Base-by-base conservation (phyloP, 805 yeast genomes). In the Candida gorgasii region DNA sequence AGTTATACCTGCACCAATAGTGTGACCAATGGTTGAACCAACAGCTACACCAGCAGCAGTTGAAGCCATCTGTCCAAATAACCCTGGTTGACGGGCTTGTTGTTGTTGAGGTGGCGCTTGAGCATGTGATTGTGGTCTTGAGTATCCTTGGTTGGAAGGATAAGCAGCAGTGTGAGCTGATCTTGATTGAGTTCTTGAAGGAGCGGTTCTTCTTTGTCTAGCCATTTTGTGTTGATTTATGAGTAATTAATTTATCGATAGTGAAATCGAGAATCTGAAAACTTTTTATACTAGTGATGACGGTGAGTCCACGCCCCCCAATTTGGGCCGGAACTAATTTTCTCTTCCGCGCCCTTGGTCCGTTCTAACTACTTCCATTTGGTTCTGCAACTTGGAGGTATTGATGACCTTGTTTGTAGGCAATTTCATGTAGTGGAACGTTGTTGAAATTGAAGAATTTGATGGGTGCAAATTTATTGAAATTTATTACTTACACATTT, bases 31-130 rank as follows among this genome's bases (percentile, higher is more conserved):
- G 48, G 98, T 84, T 40, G 97, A 88, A 58, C 99, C 99, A 44
- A 93, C 97, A 42, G 98, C 99, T 34, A 93, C 99, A 82, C 99
- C 99, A 38, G 98, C 99, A 43, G 99, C 99, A 37, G 99, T 93
- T 36, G 95, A 76, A 29, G 98, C 98, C 99, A 93, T 93, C 72
- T 93, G 95, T 46, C 92, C 86, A 58, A 92, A 90, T 62, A 92
- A 57, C 57, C 98, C 97, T 36, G 97, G 97, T 18, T 31, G 34
- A n/a, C 36, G 22, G 17, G 73, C 69, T 49, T 73, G 77, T 47
- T 74, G 75, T 37, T 59, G 47, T 47, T 79, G 79, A 32, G 59
- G 47, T 46, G 79, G 79, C 36, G 84, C 75, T 41, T 52, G 55
- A 36, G 73, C 69, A 56, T 76, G 79, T 30, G 79, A 77, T 40